A percentile compares a stretch with the other conserved stretches of the same genome.
phyloP scores from a whole-genome alignment of 2,329 filamentous ascomycete genomes.

The Fusarium ramigenum region DNA sequence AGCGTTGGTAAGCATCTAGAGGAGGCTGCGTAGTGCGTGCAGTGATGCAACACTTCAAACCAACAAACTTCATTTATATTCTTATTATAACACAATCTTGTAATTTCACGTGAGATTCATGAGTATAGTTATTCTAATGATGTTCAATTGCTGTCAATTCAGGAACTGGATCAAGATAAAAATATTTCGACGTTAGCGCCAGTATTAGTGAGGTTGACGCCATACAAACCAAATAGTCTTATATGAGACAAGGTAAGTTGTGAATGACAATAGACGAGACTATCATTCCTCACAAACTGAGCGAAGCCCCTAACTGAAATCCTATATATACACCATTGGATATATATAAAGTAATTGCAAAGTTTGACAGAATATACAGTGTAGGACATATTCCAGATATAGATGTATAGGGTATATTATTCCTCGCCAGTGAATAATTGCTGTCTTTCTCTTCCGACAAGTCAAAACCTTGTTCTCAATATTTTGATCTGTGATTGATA shows the following conservation, averaged over 20 bases:
- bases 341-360: too few species aligned
- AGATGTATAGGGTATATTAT: background rate
- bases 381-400: background rate
- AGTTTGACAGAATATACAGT: background rate
- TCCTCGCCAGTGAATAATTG: background rate
- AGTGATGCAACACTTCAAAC: background rate
- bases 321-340: background rate
- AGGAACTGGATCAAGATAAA: background rate
- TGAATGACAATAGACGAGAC: background rate
- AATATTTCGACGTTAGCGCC: background rate
- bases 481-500: background rate
- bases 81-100: background rate
- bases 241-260: background rate
- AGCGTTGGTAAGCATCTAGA: background rate
- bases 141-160: background rate
- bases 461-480: background rate
- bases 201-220: background rate
- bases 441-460: background rate
- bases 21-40: background rate
- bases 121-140: too few species aligned
- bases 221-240: background rate
- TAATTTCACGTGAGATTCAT: fast-evolving
- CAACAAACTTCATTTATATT: background rate
- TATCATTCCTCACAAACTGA: too few species aligned
- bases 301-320: too few species aligned